Evolutionary conservation across 768 basidiomycete genomes (phyloP).

Genomic region (Lactifluus piperatus): DNA sequence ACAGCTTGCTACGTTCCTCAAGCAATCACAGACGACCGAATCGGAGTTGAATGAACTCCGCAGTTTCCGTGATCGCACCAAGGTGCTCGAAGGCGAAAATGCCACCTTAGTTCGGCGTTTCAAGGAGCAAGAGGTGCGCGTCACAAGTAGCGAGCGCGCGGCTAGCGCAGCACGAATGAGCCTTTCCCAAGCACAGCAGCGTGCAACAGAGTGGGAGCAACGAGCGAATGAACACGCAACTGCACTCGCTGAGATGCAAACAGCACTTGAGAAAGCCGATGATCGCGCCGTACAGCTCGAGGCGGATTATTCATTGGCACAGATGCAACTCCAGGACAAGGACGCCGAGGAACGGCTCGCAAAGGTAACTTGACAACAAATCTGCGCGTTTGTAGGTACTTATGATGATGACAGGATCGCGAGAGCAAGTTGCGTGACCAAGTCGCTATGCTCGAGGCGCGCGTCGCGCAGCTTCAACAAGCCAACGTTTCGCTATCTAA

Average conservation of each 20-base stretch:
- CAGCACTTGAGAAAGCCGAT: constrained; percentile 59
- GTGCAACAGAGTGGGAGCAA: constrained; percentile 74
- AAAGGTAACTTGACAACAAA: constrained; percentile 37
- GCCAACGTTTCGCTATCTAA: constrained; percentile 46
- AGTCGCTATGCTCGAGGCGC: constrained; percentile 50
- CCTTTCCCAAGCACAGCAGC: constrained; percentile 66
- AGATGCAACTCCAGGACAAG: constrained; percentile 65
- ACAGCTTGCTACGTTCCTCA: constrained; percentile 37
- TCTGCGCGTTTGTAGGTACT: not conserved
- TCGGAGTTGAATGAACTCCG: constrained; percentile 68
- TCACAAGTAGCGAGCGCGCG: constrained; percentile 51
- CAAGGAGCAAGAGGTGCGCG: constrained; percentile 62
- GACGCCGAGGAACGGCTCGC: constrained; percentile 60
- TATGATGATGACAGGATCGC: constrained; percentile 47
- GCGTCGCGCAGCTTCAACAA: constrained; percentile 51
- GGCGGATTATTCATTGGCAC: constrained; percentile 57
- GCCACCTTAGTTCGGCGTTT: constrained; percentile 57
- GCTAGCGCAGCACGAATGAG: constrained; percentile 50
- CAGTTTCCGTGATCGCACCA: constrained; percentile 47
- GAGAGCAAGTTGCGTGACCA: constrained; percentile 63
- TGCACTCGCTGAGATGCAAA: constrained; percentile 49
- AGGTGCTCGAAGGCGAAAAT: constrained; percentile 59
- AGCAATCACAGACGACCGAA: constrained; percentile 55
- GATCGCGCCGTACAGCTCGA: constrained; percentile 58
- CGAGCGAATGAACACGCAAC: constrained; percentile 63